Percentiles rank a stretch among this genome's conserved stretches.
These are phyloP conservation scores for Mollisia scopiformis DNA, from an alignment of 2,329 filamentous ascomycete genomes.

Conservation along the genomic window DNA sequence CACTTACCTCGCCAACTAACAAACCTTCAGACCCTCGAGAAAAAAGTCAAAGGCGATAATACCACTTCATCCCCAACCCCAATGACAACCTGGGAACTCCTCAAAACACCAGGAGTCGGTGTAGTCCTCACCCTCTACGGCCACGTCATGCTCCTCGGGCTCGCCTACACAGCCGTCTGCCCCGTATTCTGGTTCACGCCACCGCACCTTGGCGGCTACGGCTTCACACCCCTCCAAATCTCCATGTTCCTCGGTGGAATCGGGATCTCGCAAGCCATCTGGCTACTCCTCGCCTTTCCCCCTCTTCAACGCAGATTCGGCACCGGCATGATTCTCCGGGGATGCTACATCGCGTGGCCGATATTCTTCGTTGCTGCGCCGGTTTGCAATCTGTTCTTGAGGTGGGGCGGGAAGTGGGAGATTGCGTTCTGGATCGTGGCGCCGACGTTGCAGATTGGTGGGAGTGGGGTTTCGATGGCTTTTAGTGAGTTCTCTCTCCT, in stretches of 20 bases:
- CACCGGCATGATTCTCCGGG: constrained; percentile 65
- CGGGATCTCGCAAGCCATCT: constrained; percentile 69
- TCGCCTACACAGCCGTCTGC: constrained; percentile 71
- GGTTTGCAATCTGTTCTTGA: constrained; percentile 58
- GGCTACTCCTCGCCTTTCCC: constrained; percentile 74
- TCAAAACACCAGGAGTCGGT: constrained; percentile 66
- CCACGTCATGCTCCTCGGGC: constrained; percentile 69
- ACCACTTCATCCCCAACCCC: constrained; percentile 16
- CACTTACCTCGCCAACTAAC: not conserved
- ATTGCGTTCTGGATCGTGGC: constrained; percentile 36
- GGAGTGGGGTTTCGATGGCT: constrained; percentile 45
- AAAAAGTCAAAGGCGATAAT: constrained; percentile 26
- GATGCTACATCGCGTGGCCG: constrained; percentile 63
- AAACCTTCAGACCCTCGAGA: constrained; percentile 46
- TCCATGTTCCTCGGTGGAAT: constrained; percentile 66
- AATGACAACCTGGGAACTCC: constrained; percentile 55
- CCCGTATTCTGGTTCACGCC: constrained; percentile 72
- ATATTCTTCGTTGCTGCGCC: constrained; percentile 61
- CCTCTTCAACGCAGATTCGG: constrained; percentile 66
- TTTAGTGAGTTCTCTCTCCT: constrained; percentile 46
- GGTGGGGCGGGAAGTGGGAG: constrained; percentile 39
- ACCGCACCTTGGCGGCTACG: constrained; percentile 64
- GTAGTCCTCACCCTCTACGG: constrained; percentile 67
- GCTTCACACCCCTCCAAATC: constrained; percentile 64
- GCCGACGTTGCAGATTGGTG: constrained; percentile 59